Evolutionary conservation across 345 rosid species (phyloP).

Genomic region (Euclidium syriacum): DNA sequence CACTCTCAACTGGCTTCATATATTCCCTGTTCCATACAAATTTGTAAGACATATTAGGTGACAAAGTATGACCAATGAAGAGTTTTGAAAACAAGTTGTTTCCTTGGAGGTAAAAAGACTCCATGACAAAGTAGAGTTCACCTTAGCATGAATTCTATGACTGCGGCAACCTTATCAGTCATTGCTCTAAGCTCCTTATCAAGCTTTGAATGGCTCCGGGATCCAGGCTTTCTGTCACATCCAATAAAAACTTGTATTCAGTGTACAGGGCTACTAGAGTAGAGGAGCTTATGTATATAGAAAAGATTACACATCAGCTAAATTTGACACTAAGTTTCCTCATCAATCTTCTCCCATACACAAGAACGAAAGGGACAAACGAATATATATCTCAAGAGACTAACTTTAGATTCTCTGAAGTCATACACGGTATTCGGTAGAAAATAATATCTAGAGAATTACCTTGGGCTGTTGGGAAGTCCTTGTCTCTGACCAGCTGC

Average conservation of each 20-base stretch:
- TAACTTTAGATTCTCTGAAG: slow-evolving; percentile 2
- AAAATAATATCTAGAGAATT: slow-evolving; percentile 24
- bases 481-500: slow-evolving; percentile 52
- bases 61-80: background rate
- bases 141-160: slow-evolving; percentile 65
- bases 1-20: slow-evolving; percentile 72
- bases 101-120: slow-evolving; percentile 9
- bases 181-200: slow-evolving; percentile 40
- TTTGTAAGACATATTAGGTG: background rate
- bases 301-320: background rate
- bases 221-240: slow-evolving; percentile 56
- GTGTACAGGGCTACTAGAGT: background rate
- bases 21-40: slow-evolving; percentile 47
- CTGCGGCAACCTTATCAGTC: slow-evolving; percentile 52
- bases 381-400: background rate
- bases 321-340: slow-evolving; percentile 7
- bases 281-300: background rate
- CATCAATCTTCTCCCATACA: background rate
- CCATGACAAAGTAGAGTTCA: slow-evolving; percentile 19
- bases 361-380: background rate
- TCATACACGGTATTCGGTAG: background rate
- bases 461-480: slow-evolving; percentile 47
- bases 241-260: background rate
- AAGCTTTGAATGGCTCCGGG: slow-evolving; percentile 37
- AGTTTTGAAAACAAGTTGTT: background rate